Conservation (phyloP, 306 rosid genomes). For the Prunus armeniaca region DNA sequence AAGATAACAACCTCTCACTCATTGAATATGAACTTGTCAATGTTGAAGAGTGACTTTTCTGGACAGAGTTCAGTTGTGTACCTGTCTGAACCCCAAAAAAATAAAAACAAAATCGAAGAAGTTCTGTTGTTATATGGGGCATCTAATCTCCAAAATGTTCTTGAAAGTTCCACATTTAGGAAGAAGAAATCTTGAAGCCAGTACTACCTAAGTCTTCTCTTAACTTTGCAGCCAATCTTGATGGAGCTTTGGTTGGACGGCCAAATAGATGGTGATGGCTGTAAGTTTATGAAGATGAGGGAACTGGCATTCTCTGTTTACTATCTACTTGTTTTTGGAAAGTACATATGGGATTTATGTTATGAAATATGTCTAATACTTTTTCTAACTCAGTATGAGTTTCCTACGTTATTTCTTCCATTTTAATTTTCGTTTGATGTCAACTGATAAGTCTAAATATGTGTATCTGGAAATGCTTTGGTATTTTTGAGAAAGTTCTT, state of each 20-base stretch:
- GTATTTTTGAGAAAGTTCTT: background rate
- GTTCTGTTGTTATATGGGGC: slow-evolving; percentile 41
- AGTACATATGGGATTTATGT: slow-evolving; percentile 28
- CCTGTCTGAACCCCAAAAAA: slow-evolving; percentile 40
- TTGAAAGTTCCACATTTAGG: slow-evolving; percentile 39
- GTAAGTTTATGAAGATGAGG: slow-evolving; percentile 31
- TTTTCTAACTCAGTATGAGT: slow-evolving; percentile 5
- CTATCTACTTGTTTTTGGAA: slow-evolving; percentile 40
- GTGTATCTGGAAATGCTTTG: background rate
- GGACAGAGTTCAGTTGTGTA: slow-evolving; percentile 29
- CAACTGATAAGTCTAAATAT: background rate
- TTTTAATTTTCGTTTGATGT: background rate
- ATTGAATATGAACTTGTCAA: slow-evolving; percentile 43
- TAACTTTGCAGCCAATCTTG: slow-evolving; percentile 38
- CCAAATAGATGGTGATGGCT: slow-evolving; percentile 37
- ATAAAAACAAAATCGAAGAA: slow-evolving; percentile 48
- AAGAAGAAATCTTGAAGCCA: slow-evolving; percentile 51
- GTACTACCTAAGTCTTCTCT: slow-evolving; percentile 37
- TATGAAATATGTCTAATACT: slow-evolving; percentile 23
- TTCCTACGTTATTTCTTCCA: background rate
- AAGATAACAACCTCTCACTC: slow-evolving; percentile 47
- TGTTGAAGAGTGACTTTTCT: slow-evolving; percentile 37
- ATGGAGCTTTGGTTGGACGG: slow-evolving; percentile 42
- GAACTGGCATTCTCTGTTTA: slow-evolving; percentile 47
- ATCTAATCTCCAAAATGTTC: slow-evolving; percentile 34